A percentile compares a stretch with the other conserved stretches of the same genome.
These are phyloP conservation scores for Mortierella sp. DNA, from an alignment of 371 early-diverging fungal species.

Conservation along the genomic window DNA sequence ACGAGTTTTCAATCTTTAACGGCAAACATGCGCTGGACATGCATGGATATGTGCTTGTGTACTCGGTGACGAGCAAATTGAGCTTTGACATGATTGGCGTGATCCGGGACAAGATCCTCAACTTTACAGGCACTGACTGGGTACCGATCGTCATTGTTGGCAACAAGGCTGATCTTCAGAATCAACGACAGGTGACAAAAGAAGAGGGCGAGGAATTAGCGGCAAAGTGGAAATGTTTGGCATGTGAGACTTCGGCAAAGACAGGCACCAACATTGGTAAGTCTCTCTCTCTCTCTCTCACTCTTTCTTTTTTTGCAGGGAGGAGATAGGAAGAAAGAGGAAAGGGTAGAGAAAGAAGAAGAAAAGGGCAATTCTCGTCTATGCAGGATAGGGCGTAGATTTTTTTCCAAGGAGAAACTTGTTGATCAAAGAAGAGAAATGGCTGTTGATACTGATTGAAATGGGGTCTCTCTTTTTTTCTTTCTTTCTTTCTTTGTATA, in stretches of 20 bases:
- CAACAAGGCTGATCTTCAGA: constrained; percentile 90
- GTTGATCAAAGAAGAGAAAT: too few relatives aligned
- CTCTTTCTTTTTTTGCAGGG: constrained; percentile 30
- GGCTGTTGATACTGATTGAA: too few relatives aligned
- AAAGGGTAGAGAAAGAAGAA: too few relatives aligned
- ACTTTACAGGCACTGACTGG: constrained; percentile 90
- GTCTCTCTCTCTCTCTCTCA: constrained; percentile 19
- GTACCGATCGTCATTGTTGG: constrained; percentile 93
- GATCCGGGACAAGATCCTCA: constrained; percentile 95
- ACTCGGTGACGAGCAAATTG: constrained; percentile 86
- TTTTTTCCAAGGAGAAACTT: too few relatives aligned
- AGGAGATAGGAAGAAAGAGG: too few relatives aligned
- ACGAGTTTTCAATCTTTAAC: constrained; percentile 94
- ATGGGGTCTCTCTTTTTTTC: not conserved
- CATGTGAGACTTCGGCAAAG: constrained; percentile 92
- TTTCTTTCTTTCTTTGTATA: constrained; percentile 39
- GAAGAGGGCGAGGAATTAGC: constrained; percentile 86
- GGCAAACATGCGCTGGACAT: constrained; percentile 90
- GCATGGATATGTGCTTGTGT: constrained; percentile 95
- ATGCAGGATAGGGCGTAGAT: not conserved
- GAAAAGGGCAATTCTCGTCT: too few relatives aligned
- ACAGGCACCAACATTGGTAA: constrained; percentile 88
- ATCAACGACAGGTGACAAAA: constrained; percentile 81
- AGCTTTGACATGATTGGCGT: constrained; percentile 91
- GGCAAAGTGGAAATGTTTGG: constrained; percentile 83